Percentiles rank a stretch among this genome's conserved stretches.
Evolutionary conservation across 306 rosid genomes (phyloP).

Genomic region (Quercus suber): DNA sequence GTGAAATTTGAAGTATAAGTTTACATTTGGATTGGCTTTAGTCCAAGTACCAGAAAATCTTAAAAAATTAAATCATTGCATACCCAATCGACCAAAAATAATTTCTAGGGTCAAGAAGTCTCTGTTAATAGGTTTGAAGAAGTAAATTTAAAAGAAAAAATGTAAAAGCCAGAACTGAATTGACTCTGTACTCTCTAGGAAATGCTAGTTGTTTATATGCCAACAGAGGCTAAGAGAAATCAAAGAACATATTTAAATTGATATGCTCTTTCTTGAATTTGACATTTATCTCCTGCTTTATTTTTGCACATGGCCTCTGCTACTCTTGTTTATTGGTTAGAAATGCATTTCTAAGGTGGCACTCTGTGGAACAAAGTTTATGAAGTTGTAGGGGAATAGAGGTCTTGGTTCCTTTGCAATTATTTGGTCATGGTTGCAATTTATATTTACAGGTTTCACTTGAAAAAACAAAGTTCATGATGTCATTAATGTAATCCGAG

Average conservation of each 20-base stretch:
- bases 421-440: background rate
- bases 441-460: background rate
- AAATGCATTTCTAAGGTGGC: background rate
- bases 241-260: background rate
- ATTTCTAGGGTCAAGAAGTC: background rate
- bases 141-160: background rate
- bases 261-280: background rate
- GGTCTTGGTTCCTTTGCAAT: background rate
- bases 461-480: background rate
- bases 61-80: background rate
- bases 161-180: background rate
- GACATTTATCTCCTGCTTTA: background rate
- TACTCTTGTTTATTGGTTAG: background rate
- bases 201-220: background rate
- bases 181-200: background rate
- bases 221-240: background rate
- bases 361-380: background rate
- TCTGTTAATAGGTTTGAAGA: background rate
- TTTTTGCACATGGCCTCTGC: background rate
- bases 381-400: background rate
- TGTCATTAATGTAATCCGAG: background rate
- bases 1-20: background rate
- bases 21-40: background rate
- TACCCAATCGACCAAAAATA: background rate
- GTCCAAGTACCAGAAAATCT: background rate